A percentile compares a stretch with the other conserved stretches of the same genome.
phyloP scores from a whole-genome alignment of 2,329 filamentous ascomycete genomes.

The Colletotrichum chlorophyti region DNA sequence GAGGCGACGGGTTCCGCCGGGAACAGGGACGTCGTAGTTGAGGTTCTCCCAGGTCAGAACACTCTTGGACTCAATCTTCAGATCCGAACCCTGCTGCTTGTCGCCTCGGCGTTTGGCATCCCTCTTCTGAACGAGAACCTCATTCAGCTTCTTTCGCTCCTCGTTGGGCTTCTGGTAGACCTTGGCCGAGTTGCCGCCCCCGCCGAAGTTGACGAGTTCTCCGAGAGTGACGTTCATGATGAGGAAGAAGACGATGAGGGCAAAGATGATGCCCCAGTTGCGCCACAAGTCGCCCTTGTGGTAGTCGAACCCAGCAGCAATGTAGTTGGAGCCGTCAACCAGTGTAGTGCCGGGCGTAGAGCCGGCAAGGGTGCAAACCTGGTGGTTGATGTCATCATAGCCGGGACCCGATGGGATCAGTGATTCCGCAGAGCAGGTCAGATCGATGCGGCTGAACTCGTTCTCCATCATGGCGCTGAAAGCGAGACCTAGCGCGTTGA shows the following conservation, averaged over 20 bases:
- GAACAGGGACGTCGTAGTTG: constrained; percentile 74
- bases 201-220: constrained; percentile 79
- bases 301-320: constrained; percentile 74
- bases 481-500: constrained; percentile 76
- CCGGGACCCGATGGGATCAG: constrained; percentile 74
- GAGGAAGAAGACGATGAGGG: constrained; percentile 78
- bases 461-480: constrained; percentile 87
- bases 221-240: constrained; percentile 78
- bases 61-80: constrained; percentile 65
- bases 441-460: constrained; percentile 74
- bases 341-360: constrained; percentile 68
- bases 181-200: constrained; percentile 81
- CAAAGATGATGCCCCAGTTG: constrained; percentile 82
- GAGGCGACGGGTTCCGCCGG: constrained; percentile 61
- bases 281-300: constrained; percentile 74
- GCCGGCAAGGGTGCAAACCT: constrained; percentile 82
- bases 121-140: constrained; percentile 64
- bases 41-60: constrained; percentile 89
- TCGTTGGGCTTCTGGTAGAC: constrained; percentile 76
- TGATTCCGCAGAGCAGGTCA: constrained; percentile 72
- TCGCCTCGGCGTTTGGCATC: constrained; percentile 58
- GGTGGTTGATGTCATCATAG: constrained; percentile 75
- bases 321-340: constrained; percentile 73
- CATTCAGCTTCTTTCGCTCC: constrained; percentile 71
- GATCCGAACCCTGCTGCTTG: constrained; percentile 53